Base-by-base conservation (phyloP, 768 basidiomycete genomes). In the Tubosaeta sp. region DNA sequence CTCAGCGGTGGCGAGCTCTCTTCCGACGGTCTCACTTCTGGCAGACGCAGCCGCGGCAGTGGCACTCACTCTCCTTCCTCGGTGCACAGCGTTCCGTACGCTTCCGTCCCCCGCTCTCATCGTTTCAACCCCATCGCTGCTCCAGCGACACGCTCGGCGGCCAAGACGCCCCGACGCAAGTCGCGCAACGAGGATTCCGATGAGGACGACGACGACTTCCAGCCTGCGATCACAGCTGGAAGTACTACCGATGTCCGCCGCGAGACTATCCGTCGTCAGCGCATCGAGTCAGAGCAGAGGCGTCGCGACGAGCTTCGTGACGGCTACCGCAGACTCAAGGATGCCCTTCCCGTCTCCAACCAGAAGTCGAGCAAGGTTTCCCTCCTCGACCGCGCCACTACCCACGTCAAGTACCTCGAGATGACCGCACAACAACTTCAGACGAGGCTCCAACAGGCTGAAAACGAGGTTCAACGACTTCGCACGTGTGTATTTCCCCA, bases 281-380 rank as follows among this genome's bases (percentile, higher is more conserved):
- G 91, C 72, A 93, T 93, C 75, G 91, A 93, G 77, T 91, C 90
- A 25, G 91, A 93, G 76, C 89, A 95, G 77, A 78, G 91, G 59
- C 81, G 93, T 60, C 83, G 93, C 35, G 91, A 95, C 63, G 93
- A 95, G 72, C 88, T 95, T 66, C 79, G 93, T 51, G 92, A 95
- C 52, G 92, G 91, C 54, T 95, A 95, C 72, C 82, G 85, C 61
- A 82, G 87, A 53, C 84, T 95, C 74, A 92, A 91, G 81, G 88
- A 91, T 63, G 86, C 85, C 51, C 84, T 95, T 61, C 93, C 93
- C 27, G 78, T 85, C 54, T 88, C 86, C 43, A 93, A 91, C 76
- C 91, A 94, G 79, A 91, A 93, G 78, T 85, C 89, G 10, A 91
- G 87, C 80, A 95, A 95, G 74, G 88, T 92, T 48, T 89, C 85